Base-by-base conservation (phyloP, 2,329 filamentous ascomycete genomes). In the Colletotrichum cereale region DNA sequence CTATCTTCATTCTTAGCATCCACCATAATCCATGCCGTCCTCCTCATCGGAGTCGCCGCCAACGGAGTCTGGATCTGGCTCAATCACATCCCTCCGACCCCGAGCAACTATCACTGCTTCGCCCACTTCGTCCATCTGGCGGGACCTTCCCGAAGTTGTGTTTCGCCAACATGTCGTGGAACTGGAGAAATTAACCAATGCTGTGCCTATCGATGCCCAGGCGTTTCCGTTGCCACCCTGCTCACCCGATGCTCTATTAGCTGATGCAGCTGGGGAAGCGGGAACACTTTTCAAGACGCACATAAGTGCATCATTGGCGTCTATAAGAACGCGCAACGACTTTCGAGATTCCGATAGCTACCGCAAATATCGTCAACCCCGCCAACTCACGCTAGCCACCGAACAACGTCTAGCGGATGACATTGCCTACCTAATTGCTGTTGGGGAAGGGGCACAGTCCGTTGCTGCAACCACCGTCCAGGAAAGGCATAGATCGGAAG, bases 371-470 rank as follows among this genome's bases (percentile, higher is more conserved):
- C 24, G n/a, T n/a, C 56, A 53, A 53, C 57, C 38, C 50, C 47
- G 44, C 14, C 71, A 38, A 2, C 60, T 74, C 3, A 52, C 67
- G 14, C 56, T 67, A n/a, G 62, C 60, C 18, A n/a, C 44, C 1
- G 73, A 74, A 26, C 73, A 74, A 24, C 60, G 67, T 2, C 66
- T 74, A 10, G 66, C 73, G 5, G 71, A 74, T 42, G 73, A 74
- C 21, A 58, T 71, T n/a, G 64, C 73, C 5, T 73, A 62, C 36
- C 53, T 74, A 2, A 56, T 70, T 7, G 73, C 73, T 5, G 66
- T 74, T 29, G 73, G 73, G 10, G 73, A 74, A 42, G 73, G 73
- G 24, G 73, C 73, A 24, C 73, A 74, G 63, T 73, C 71, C 5
- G 73, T 74, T 21, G 73, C 73, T 47, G 73, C 73, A 24, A 52